Evolutionary conservation across 192 early-diverging fungal species (phyloP), one percentile per base, ranked within the genome.

Genomic region (Cetraspora pellucida): DNA sequence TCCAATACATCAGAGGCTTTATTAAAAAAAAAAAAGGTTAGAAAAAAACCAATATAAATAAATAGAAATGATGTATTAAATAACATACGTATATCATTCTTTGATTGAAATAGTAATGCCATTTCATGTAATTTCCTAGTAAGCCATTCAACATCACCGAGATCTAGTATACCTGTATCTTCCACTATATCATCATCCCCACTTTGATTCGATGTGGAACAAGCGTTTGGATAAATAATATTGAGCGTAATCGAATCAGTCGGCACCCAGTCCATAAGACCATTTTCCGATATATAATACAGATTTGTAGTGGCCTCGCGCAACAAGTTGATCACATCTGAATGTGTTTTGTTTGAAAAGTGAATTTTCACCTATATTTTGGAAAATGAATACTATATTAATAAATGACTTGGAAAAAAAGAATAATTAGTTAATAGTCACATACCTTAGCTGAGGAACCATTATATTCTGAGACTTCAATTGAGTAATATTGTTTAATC

Each of bases 81-180:
- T 37, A 37, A 37, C 37, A 2, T 1, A 37, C 37, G 66, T 8
- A 68, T 68, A 28, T 68, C 66, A 23, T 19, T 45, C 21, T 47
- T 69, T 27, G 21, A 30, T 25, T 69, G 67, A 50, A 69, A 68
- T 19, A 69, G n/a, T 45, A 45, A 49, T 69, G 67, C 44, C n/a
- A 69, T 11, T 47, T 69, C 67, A 19, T 69, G 44, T 13, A 69
- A 23, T 47, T 69, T 69, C 3, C 67, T 10, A 46, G 21, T 25
- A 45, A 69, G 23, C 66, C 66, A 68, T n/a, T 68, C 66, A 47
- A 37, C 11, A 50, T 69, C 44, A 27, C n/a, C 21, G 10, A 19
- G 10, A 47, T 69, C 67, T 25, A 45, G 23, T 2, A 27, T 31
- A 69, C 8, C 27, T 14, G 67, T 3, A 23, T 45, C 67, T 49